Evolutionary conservation across 1,139 yeast genomes (phyloP), one percentile per base, ranked within the genome.

Genomic region (Magnusiomyces sp.): DNA sequence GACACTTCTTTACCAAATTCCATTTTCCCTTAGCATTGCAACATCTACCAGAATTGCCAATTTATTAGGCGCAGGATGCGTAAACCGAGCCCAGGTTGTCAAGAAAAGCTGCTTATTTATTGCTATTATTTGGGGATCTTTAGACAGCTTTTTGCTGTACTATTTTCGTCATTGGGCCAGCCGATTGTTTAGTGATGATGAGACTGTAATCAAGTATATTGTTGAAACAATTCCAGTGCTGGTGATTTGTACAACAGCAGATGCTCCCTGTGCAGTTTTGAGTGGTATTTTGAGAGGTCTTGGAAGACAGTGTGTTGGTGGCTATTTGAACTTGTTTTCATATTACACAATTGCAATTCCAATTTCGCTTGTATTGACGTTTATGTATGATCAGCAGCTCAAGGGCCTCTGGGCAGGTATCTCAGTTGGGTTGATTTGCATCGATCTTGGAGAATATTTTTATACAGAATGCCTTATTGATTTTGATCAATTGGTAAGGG

Each of bases 371-470:
- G 60, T 74, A 1, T 70, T 88, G 40, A 82, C 89, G 38, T 82
- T 81, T 62, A 63, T 69, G 33, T 67, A 70, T 7, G 76, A 76
- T 45, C 65, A 76, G 65, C 71, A 76, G 50, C 70, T 89, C 11
- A 63, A 68, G 29, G 97, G 97, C 0, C 70, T 92, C 50, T 92
- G 98, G 98, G 59, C 81, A n/a, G 96, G 96, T 6, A 78, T 88
- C 52, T 87, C 92, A 1, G 64, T 78, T 41, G 97, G 95, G 0
- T 75, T 89, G 75, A 63, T 81, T 38, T 58, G 80, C 34, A 88
- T 92, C 54, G 89, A 89, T 1, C 47, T 75, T 0, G 71, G 76
- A 17, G 95, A 90, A 59, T 63, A 74, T 1, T 71, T 70, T 54
- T 74, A 67, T 51, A 78, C 79, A 6, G 58, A 71, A 34, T 62